Evolutionary conservation across 805 yeast genomes (phyloP).

Genomic region (Cyberlindnera petersonii): DNA sequence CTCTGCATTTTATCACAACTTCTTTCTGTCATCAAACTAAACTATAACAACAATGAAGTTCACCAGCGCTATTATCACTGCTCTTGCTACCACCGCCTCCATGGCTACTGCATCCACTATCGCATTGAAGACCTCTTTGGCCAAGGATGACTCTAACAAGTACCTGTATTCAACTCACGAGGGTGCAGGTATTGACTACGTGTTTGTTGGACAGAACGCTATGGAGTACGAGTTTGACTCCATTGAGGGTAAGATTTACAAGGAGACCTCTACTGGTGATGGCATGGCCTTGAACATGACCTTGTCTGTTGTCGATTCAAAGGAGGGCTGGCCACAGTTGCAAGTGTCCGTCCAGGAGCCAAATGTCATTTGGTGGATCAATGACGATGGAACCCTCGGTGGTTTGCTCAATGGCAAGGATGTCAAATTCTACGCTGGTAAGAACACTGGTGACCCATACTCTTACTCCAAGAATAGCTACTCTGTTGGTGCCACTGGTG

Average conservation of each 20-base stretch:
- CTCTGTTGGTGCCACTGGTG: constrained; percentile 30
- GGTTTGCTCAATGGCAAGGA: constrained; percentile 26
- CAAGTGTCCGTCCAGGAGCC: constrained; percentile 8
- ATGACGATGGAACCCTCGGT: neutral
- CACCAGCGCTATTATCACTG: constrained; percentile 1
- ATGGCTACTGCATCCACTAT: constrained; percentile 7
- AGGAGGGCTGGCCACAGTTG: constrained; percentile 15
- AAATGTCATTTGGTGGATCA: constrained; percentile 5
- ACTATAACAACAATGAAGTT: constrained; percentile 9
- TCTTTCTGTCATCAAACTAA: too few relatives aligned
- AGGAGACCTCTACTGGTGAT: neutral
- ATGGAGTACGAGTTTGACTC: constrained; percentile 8
- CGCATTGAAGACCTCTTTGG: constrained; percentile 3
- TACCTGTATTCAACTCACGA: constrained; percentile 18
- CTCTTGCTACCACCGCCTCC: constrained; percentile 3
- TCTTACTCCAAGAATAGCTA: constrained; percentile 29
- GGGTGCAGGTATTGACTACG: constrained; percentile 23
- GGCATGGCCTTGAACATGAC: constrained; percentile 4
- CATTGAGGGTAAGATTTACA: constrained; percentile 8
- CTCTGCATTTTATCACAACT: too few relatives aligned
- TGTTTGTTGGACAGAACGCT: constrained; percentile 12
- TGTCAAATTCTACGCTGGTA: constrained; percentile 37
- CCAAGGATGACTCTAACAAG: neutral
- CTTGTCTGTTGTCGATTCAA: constrained; percentile 3
- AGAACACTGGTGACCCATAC: constrained; percentile 43